A percentile compares a stretch with the other conserved stretches of the same genome.
Conservation (phyloP, 2,329 filamentous ascomycete genomes). For the Falciphora oryzae region DNA sequence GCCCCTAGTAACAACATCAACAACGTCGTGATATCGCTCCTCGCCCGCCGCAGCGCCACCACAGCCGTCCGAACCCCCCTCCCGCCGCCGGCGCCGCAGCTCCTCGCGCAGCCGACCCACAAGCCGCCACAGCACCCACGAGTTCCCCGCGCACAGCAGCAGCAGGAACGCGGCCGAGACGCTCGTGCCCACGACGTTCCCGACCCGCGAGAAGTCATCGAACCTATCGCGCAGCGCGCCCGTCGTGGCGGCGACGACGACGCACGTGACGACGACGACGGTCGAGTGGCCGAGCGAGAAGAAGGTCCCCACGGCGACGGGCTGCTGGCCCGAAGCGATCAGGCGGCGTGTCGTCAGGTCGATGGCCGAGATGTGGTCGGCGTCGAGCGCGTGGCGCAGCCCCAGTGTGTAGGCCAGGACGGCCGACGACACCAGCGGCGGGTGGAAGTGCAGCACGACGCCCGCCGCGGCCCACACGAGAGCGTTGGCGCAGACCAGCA, state of each 20-base stretch:
- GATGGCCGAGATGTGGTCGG: slow-evolving; percentile 84
- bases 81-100: slow-evolving; percentile 37
- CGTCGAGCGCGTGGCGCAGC: slow-evolving; percentile 90
- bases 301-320: slow-evolving; percentile 89
- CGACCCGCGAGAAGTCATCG: slow-evolving; percentile 70
- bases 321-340: slow-evolving; percentile 75
- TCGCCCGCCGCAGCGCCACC: slow-evolving; percentile 7
- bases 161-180: slow-evolving; percentile 81
- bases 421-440: slow-evolving; percentile 68
- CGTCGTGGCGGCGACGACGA: slow-evolving; percentile 86
- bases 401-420: slow-evolving; percentile 84
- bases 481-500: slow-evolving; percentile 46
- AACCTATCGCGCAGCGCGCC: slow-evolving; percentile 78
- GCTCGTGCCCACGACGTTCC: slow-evolving; percentile 83
- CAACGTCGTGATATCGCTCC: slow-evolving; percentile 1
- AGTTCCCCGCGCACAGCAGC: slow-evolving; percentile 75
- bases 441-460: slow-evolving; percentile 47
- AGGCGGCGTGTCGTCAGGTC: slow-evolving; percentile 91
- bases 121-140: slow-evolving; percentile 77
- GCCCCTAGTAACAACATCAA: neutral
- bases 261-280: slow-evolving; percentile 82
- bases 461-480: slow-evolving; percentile 49
- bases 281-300: slow-evolving; percentile 94
- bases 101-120: slow-evolving; percentile 61
- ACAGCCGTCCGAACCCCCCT: slow-evolving; percentile 14